These are phyloP conservation scores for Fusarium beomiforme DNA, from an alignment of 2,329 filamentous ascomycete genomes.

Conservation along the genomic window DNA sequence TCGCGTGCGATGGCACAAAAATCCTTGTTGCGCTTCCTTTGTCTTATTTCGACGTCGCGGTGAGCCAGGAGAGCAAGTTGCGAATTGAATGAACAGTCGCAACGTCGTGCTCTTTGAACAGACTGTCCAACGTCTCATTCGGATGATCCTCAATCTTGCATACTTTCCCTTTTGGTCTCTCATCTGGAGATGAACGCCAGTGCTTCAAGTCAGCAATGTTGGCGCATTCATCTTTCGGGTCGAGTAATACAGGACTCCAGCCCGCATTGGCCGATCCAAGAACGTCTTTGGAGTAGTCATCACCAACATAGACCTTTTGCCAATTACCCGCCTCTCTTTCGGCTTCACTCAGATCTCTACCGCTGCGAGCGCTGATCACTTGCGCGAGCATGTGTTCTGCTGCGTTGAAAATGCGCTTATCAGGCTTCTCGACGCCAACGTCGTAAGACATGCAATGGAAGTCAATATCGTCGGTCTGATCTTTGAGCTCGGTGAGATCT, in stretches of 20 bases:
- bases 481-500: neutral
- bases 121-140: neutral
- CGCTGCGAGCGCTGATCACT: constrained; percentile 9
- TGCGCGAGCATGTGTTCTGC: constrained; percentile 55
- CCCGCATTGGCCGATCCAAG: constrained; percentile 23
- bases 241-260: constrained; percentile 26
- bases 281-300: constrained; percentile 33
- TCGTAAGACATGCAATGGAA: constrained; percentile 66
- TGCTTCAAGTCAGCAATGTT: neutral
- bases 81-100: constrained; percentile 19
- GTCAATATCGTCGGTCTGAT: constrained; percentile 8
- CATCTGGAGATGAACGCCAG: neutral
- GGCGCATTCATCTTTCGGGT: constrained; percentile 8
- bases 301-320: constrained; percentile 32
- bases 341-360: neutral
- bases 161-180: rapidly evolving
- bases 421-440: constrained; percentile 68
- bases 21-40: rapidly evolving
- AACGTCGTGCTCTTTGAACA: constrained; percentile 1
- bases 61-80: constrained; percentile 19
- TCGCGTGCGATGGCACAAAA: neutral
- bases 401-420: constrained; percentile 63
- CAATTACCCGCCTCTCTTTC: neutral
- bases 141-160: constrained; percentile 10
- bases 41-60: neutral